Evolutionary conservation across 2,329 filamentous ascomycete genomes (phyloP).

Genomic region (Alternaria sp.): DNA sequence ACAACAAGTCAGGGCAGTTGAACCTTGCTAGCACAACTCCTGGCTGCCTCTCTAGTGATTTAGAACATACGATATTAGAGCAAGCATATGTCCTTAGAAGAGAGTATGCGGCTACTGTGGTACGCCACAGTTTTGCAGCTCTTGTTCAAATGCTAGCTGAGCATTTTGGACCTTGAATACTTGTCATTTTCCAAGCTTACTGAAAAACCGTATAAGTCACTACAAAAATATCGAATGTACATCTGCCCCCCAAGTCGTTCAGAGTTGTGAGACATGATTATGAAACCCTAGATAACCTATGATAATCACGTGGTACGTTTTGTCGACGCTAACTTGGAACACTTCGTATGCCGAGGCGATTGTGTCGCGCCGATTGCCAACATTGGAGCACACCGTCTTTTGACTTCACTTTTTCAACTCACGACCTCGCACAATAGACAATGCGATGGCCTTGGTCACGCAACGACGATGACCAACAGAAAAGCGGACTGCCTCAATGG

Average conservation of each 20-base stretch:
- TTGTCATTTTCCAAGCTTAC: not conserved
- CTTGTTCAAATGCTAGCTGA: not conserved
- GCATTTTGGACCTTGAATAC: not conserved
- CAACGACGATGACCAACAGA: conserved; percentile 42
- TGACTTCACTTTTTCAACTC: conserved; percentile 13
- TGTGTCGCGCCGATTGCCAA: conserved; percentile 1
- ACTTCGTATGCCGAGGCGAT: not conserved
- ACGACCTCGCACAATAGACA: conserved; percentile 38
- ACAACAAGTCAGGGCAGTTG: not conserved
- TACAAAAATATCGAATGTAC: not conserved
- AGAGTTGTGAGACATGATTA: not conserved
- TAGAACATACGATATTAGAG: not conserved
- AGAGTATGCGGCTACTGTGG: not conserved
- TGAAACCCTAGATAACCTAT: not conserved
- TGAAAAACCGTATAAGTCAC: not conserved
- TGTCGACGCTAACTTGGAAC: not conserved
- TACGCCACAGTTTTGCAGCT: not conserved
- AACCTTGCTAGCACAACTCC: not conserved
- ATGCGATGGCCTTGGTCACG: conserved; percentile 55
- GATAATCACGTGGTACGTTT: not conserved
- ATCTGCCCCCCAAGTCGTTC: not conserved
- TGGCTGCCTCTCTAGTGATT: not conserved
- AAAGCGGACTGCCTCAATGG: conserved; percentile 30
- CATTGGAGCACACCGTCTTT: conserved; percentile 5
- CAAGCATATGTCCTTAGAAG: not conserved